Evolutionary conservation across 495 filamentous ascomycete genomes (phyloP).

Genomic region (Apiosordaria backusii): DNA sequence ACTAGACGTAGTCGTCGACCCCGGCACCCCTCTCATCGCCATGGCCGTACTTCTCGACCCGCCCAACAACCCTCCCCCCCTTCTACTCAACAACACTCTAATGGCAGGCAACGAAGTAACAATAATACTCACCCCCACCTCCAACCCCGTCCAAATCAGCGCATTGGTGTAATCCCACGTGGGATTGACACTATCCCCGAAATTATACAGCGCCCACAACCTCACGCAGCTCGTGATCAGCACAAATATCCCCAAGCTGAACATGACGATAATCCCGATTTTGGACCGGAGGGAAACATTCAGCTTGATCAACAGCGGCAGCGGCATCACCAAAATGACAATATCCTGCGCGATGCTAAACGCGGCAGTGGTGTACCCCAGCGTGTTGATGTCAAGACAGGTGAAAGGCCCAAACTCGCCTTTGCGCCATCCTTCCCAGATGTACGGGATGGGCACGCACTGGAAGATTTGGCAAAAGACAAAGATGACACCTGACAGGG

Average conservation of each 20-base stretch:
- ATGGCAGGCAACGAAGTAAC: constrained; percentile 38
- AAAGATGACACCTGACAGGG: constrained; percentile 30
- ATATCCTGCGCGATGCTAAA: constrained; percentile 41
- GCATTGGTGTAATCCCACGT: constrained; percentile 41
- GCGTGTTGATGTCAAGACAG: constrained; percentile 36
- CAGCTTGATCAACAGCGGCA: constrained; percentile 35
- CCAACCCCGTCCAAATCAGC: constrained; percentile 39
- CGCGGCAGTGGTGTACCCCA: constrained; percentile 34
- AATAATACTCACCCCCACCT: constrained; percentile 39
- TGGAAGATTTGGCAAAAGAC: constrained; percentile 40
- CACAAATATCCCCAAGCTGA: constrained; percentile 43
- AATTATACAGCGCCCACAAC: constrained; percentile 32
- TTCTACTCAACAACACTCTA: constrained; percentile 25
- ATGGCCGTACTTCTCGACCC: background rate
- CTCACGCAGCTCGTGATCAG: constrained; percentile 38
- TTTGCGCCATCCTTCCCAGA: constrained; percentile 39
- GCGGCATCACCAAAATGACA: constrained; percentile 40
- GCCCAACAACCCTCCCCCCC: background rate
- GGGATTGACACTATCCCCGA: constrained; percentile 36
- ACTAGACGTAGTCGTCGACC: constrained; percentile 11
- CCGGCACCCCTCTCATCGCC: background rate
- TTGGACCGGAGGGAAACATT: constrained; percentile 34
- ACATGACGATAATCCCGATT: constrained; percentile 42
- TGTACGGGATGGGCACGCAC: constrained; percentile 37
- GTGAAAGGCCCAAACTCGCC: constrained; percentile 28